These are phyloP conservation scores for Raffaelea deltoideospora DNA, from an alignment of 2,329 filamentous ascomycete species.

Conservation along the genomic window DNA sequence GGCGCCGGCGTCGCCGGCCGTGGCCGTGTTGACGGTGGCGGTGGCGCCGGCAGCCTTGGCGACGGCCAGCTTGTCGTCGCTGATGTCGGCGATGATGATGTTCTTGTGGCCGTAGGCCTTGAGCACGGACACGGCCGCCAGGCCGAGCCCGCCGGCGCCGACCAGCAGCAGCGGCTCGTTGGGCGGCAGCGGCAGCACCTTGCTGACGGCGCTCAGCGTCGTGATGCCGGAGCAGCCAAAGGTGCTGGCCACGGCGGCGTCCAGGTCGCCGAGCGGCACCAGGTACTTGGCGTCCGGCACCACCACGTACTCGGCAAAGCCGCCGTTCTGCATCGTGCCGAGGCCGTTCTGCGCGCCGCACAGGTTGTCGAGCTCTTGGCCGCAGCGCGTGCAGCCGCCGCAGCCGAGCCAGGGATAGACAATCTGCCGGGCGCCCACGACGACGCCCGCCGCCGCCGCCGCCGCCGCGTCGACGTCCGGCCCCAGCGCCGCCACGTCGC, in stretches of 20 bases:
- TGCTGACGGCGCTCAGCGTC: slow-evolving; percentile 3
- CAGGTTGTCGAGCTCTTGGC: slow-evolving; percentile 5
- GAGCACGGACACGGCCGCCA: slow-evolving; percentile 3
- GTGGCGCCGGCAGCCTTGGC: slow-evolving; percentile 8
- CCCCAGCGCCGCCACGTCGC: slow-evolving; percentile 2
- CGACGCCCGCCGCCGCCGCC: neutral
- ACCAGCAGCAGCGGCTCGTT: slow-evolving; percentile 3
- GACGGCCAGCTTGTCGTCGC: slow-evolving; percentile 2
- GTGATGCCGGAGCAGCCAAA: slow-evolving; percentile 6
- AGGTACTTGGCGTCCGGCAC: slow-evolving; percentile 6
- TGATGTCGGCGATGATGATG: slow-evolving; percentile 3
- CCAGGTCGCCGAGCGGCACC: slow-evolving; percentile 2
- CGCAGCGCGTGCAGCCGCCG: slow-evolving; percentile 3
- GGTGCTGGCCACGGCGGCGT: slow-evolving; percentile 4
- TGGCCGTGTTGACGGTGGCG: slow-evolving; percentile 7
- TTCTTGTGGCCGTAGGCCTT: slow-evolving; percentile 1
- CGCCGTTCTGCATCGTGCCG: slow-evolving; percentile 3
- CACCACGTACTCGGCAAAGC: slow-evolving; percentile 5
- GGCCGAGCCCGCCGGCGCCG: slow-evolving; percentile 4
- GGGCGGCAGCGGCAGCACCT: slow-evolving; percentile 4
- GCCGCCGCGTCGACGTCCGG: neutral
- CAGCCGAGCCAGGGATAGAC: slow-evolving; percentile 6
- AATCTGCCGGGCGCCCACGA: slow-evolving; percentile 3
- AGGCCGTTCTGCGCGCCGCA: slow-evolving; percentile 4
- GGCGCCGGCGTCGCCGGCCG: slow-evolving; percentile 6